Conservation (phyloP, 176 grass and related monocot genomes). For the Raddia distichophylla region DNA sequence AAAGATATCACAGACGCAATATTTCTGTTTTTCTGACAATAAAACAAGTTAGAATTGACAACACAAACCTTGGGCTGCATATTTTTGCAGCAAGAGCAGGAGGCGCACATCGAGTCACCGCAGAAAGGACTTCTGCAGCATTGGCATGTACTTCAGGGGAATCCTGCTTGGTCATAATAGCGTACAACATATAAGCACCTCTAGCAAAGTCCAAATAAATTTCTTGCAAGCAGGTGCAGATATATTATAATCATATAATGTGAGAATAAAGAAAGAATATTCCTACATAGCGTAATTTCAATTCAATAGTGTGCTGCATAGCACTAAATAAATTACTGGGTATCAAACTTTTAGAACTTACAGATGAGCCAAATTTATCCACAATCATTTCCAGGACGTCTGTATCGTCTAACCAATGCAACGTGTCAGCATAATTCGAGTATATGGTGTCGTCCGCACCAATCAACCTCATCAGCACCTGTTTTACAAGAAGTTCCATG, state of each 20-base stretch:
- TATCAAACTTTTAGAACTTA: slow-evolving; percentile 42
- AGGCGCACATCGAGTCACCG: slow-evolving; percentile 72
- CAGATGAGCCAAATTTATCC: slow-evolving; percentile 85
- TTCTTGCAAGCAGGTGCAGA: not conserved
- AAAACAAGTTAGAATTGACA: slow-evolving; percentile 19
- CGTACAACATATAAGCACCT: slow-evolving; percentile 19
- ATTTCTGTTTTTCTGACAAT: slow-evolving; percentile 2
- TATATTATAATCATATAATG: not conserved
- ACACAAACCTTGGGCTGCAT: slow-evolving; percentile 70
- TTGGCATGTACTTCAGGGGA: slow-evolving; percentile 89
- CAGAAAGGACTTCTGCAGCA: slow-evolving; percentile 83
- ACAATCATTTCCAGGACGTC: slow-evolving; percentile 84
- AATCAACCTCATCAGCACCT: slow-evolving; percentile 83
- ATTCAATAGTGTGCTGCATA: not conserved
- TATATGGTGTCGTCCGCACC: slow-evolving; percentile 87
- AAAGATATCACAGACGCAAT: not conserved
- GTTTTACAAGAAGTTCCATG: slow-evolving; percentile 47
- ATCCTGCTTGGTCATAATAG: slow-evolving; percentile 51
- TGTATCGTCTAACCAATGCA: slow-evolving; percentile 77
- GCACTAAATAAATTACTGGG: not conserved
- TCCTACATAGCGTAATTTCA: not conserved
- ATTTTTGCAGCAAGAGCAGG: slow-evolving; percentile 73
- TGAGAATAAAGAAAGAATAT: slow-evolving; percentile 4
- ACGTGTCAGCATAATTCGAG: slow-evolving; percentile 62
- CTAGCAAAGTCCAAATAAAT: slow-evolving; percentile 10